A percentile compares a stretch with the other conserved stretches of the same genome.
Evolutionary conservation across 2,329 filamentous ascomycete species (phyloP).

Genomic region (Hymenoscyphus linearis): DNA sequence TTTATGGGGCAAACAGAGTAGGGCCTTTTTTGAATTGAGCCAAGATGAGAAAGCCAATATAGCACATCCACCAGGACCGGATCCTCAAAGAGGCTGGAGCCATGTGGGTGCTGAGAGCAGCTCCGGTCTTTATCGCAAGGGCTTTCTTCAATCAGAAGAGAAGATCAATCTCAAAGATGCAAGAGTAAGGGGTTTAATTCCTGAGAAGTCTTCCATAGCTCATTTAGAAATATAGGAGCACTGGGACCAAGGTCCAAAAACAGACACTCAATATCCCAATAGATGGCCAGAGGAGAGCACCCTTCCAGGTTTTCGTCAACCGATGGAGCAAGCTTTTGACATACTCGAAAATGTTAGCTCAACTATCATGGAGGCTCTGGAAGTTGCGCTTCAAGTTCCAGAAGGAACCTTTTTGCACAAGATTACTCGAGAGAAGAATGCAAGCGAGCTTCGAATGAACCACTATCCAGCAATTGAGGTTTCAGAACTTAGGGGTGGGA

Average conservation of each 20-base stretch:
- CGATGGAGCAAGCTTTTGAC: conserved; percentile 41
- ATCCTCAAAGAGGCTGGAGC: conserved; percentile 10
- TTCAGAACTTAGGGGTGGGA: conserved; percentile 23
- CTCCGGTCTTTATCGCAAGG: background rate
- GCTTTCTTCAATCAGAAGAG: background rate
- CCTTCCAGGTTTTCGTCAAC: conserved; percentile 40
- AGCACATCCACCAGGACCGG: background rate
- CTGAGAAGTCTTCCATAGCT: background rate
- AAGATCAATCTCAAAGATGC: background rate
- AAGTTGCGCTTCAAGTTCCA: conserved; percentile 2
- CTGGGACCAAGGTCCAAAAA: conserved; percentile 8
- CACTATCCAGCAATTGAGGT: conserved; percentile 36
- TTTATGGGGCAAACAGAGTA: background rate
- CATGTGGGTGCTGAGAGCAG: background rate
- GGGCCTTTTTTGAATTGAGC: background rate
- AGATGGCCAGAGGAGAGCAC: conserved; percentile 40
- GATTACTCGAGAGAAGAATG: conserved; percentile 2
- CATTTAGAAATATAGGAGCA: conserved; percentile 7
- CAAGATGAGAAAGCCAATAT: background rate
- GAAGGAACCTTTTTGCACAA: conserved; percentile 6
- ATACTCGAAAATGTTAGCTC: background rate
- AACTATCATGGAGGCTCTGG: conserved; percentile 9
- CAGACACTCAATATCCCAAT: conserved; percentile 32
- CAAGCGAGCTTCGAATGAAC: conserved; percentile 33
- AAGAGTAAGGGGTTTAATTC: background rate